Evolutionary conservation across 225 moss, liverwort and hornwort species (phyloP).

Genomic region (Pseudoscleropodium purum): DNA sequence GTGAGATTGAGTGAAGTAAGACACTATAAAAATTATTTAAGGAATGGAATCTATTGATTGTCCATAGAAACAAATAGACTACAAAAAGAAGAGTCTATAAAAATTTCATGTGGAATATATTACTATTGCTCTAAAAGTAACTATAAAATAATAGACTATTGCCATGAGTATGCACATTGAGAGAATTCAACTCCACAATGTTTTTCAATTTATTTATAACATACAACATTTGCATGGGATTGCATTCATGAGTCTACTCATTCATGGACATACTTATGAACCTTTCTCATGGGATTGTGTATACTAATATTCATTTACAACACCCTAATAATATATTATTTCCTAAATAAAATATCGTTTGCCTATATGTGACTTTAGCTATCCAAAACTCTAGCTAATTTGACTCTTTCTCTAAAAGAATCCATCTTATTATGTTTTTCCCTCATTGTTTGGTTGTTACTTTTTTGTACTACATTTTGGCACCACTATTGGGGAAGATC

Average conservation of each 20-base stretch:
- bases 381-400: background rate
- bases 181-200: rapidly evolving
- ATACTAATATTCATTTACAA: background rate
- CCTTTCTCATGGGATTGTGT: rapidly evolving
- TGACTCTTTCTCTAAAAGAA: background rate
- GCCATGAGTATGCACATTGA: background rate
- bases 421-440: background rate
- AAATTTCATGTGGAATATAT: background rate
- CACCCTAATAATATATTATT: background rate
- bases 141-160: background rate
- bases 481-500: rapidly evolving
- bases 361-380: background rate
- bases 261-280: background rate
- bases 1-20: background rate
- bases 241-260: background rate
- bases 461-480: background rate
- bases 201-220: background rate
- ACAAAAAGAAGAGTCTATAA: background rate
- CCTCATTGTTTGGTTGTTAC: background rate
- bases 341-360: background rate
- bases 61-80: too few species aligned
- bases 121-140: background rate
- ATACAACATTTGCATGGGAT: background rate
- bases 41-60: background rate
- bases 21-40: too few species aligned